Base-by-base conservation (phyloP, 345 rosid genomes). In the Eucalyptus dawsonii region DNA sequence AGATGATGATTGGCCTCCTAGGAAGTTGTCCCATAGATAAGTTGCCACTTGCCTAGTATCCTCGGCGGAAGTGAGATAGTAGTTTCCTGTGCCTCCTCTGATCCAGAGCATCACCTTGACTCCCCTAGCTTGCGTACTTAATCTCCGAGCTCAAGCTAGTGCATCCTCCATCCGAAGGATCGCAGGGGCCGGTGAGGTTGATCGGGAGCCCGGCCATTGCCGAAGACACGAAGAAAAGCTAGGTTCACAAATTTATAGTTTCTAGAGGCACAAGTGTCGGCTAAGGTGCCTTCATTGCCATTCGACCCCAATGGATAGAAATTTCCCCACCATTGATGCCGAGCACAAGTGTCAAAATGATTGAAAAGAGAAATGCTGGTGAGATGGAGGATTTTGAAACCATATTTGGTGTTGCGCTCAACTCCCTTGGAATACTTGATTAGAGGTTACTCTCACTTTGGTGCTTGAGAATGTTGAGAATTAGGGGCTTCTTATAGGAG, bases 271-370 rank as follows among this genome's bases (percentile, higher is more conserved):
- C 93, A 90, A 76, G 93, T 92, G 37, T 91, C 91, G 5, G 89
- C 87, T 14, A 92, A 25, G 86, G 93, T 91, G 40, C 91, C 90
- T 42, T 91, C 89, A 2, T 91, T 88, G 4, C 91, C 90, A 14
- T 91, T 91, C 44, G 93, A 21, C 92, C 93, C 93, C 93, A 92
- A 50, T 91, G 91, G 67, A 92, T 88, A 14, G 91, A 88, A 42
- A 92, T 92, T 3, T 89, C 88, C 13, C 91, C 89, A 11, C 88
- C 91, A 5, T 90, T 44, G 10, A 80, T 21, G 51, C 91, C 88
- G 13, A 53, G 22, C 21, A 67, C 89, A 50, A 89, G 50, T 54
- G 45, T 50, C 69, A 44, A 42, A 22, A 88, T 37, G 44, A 80
- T 50, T 5, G 45, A 86, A 31, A 37, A 88, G 90, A 88, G 9